A percentile compares a stretch with the other conserved stretches of the same genome.
Evolutionary conservation across 495 filamentous ascomycete genomes (phyloP).

Genomic region (Ascobolus immersus): DNA sequence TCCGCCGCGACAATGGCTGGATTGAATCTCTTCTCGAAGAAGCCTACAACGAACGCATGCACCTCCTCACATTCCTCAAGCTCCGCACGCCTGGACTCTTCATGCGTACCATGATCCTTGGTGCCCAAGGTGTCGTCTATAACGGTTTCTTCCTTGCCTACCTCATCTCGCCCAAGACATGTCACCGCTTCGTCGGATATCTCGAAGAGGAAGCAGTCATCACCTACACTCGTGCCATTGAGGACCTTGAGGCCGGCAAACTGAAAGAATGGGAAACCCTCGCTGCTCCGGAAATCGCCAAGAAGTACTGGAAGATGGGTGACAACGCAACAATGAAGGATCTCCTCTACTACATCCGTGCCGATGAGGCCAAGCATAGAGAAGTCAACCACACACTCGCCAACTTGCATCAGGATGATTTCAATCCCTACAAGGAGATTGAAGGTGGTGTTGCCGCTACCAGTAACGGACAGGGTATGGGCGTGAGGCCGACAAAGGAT

Average conservation of each 20-base stretch:
- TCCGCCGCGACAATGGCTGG: slow-evolving; percentile 93
- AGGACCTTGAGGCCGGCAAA: slow-evolving; percentile 59
- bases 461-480: too few species aligned
- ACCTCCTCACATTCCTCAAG: slow-evolving; percentile 81
- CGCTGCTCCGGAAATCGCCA: slow-evolving; percentile 61
- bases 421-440: slow-evolving; percentile 62
- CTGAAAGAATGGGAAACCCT: slow-evolving; percentile 59
- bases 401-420: slow-evolving; percentile 65
- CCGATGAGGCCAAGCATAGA: slow-evolving; percentile 87
- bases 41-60: slow-evolving; percentile 88
- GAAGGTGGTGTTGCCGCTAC: too few species aligned
- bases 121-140: slow-evolving; percentile 64
- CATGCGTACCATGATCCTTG: slow-evolving; percentile 42
- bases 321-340: slow-evolving; percentile 67
- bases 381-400: slow-evolving; percentile 91
- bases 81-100: slow-evolving; percentile 63
- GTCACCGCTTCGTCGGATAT: slow-evolving; percentile 89
- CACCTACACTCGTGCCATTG: slow-evolving; percentile 71
- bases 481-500: too few species aligned
- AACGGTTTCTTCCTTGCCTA: slow-evolving; percentile 81
- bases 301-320: slow-evolving; percentile 81
- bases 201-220: slow-evolving; percentile 91
- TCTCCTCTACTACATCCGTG: slow-evolving; percentile 64
- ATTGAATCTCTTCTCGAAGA: slow-evolving; percentile 92
- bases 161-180: slow-evolving; percentile 65